Base-by-base conservation (phyloP, 2,329 filamentous ascomycete genomes). In the Phoma sp. region DNA sequence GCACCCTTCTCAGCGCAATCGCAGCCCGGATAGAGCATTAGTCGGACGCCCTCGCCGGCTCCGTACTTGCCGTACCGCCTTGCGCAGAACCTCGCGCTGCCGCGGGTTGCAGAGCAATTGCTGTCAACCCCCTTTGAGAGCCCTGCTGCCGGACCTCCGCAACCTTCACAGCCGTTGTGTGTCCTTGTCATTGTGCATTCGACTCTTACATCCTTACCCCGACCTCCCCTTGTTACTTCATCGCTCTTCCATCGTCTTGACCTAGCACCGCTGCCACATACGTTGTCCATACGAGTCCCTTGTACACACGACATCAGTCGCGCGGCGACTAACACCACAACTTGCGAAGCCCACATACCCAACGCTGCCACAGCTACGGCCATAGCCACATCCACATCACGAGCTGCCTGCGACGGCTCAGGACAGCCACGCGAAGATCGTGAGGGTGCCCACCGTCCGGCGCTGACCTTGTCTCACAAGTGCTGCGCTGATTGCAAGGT, bases 61-160 rank as follows among this genome's bases (percentile, higher is more conserved):
- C 43, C 43, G 43, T 51, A 46, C 15, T 36, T 55, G 46, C 52
- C 46, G 52, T 43, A 45, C 46, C 45, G 51, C 40, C 51, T 41
- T 48, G 51, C 40, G 35, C 41, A 46, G 36, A 39, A 55, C 35
- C 46, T 55, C 46, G 37, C 36, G 44, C 52, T 55, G 39, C 51
- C 40, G 44, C 45, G 27, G 33, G 25, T 37, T 48, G 27, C 39
- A 53, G 43, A 55, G 51, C 51, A 41, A 50, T 49, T 45, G 35
- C 47, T 50, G 35, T 45, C 46, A 45, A 50, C 39, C 40, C 51
- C 40, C 45, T 55, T 40, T 46, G 29, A 45, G 12, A 40, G 12
- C 12, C 15, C 15, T 40, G 15, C 38, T 27, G 38, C 39, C 12
- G 39, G 29, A 2, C 8, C 37, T 15, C 46, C 45, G 12, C 52